These are phyloP conservation scores for Alternaria tenuissima DNA, from an alignment of 2,329 filamentous ascomycete species.

Conservation along the genomic window DNA sequence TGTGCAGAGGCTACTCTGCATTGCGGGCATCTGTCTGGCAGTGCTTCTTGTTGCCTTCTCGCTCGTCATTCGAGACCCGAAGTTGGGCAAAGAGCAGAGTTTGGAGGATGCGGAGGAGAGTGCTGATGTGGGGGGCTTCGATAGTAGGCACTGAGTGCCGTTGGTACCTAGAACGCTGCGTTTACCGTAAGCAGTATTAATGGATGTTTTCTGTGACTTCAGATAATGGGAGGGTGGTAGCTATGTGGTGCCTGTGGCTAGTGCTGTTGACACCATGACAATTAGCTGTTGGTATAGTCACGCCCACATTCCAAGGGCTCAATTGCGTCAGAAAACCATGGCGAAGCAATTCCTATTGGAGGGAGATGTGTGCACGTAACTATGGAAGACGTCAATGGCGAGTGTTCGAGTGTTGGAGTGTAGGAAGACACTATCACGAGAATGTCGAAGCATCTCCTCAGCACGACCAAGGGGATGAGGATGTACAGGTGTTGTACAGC, in stretches of 20 bases:
- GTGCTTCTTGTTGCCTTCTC: slow-evolving; percentile 58
- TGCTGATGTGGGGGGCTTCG: background rate
- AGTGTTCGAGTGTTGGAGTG: too few relatives aligned
- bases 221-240: too few relatives aligned
- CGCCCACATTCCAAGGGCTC: too few relatives aligned
- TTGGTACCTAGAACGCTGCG: background rate
- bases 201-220: background rate
- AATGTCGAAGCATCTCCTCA: too few relatives aligned
- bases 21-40: slow-evolving; percentile 61
- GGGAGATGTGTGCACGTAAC: too few relatives aligned
- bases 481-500: too few relatives aligned
- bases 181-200: background rate
- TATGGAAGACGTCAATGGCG: too few relatives aligned
- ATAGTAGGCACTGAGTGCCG: background rate
- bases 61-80: slow-evolving; percentile 57
- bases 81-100: slow-evolving; percentile 57
- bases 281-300: too few relatives aligned
- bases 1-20: slow-evolving; percentile 59
- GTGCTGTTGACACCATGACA: background rate
- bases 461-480: fast-evolving
- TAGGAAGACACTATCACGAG: too few relatives aligned
- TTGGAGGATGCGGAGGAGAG: slow-evolving; percentile 52
- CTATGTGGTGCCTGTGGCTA: background rate
- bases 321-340: too few relatives aligned
- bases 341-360: too few relatives aligned